A percentile compares a stretch with the other conserved stretches of the same genome.
Conservation (phyloP, 306 rosid genomes). For the Amphicarpaea edgeworthii region DNA sequence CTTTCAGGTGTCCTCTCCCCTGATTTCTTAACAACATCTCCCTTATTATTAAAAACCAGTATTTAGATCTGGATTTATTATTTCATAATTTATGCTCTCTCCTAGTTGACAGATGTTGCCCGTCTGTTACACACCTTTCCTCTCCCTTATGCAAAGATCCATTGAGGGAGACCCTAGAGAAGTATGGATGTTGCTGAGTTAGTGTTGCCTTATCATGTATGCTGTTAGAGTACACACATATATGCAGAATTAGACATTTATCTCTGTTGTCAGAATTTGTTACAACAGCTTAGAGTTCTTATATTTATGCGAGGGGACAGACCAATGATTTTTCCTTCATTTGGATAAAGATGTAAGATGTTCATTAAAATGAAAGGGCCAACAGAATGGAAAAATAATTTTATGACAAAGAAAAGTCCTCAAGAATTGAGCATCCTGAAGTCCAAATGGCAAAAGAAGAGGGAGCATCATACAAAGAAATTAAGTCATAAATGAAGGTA, state of each 20-base stretch:
- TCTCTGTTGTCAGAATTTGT: background rate
- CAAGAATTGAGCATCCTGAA: slow-evolving; percentile 26
- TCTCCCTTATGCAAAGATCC: background rate
- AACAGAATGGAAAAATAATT: background rate
- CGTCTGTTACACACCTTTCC: background rate
- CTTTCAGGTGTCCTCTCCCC: background rate
- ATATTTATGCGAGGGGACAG: background rate
- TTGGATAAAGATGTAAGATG: background rate
- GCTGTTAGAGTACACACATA: background rate
- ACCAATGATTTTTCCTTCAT: background rate
- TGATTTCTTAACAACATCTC: background rate
- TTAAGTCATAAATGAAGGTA: slow-evolving; percentile 25
- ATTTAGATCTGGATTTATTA: too few species aligned
- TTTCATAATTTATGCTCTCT: background rate
- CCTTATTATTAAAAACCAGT: background rate
- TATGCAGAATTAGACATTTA: background rate
- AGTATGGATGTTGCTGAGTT: background rate
- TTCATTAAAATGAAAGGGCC: background rate
- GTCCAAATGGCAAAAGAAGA: slow-evolving; percentile 7
- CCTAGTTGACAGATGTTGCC: background rate
- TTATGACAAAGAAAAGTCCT: background rate
- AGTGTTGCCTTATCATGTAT: background rate
- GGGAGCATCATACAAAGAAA: slow-evolving; percentile 12
- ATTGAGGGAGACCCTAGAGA: background rate
- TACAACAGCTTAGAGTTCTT: background rate